Conservation (phyloP, 208 protist species). For the Wallacemonas sp. region DNA sequence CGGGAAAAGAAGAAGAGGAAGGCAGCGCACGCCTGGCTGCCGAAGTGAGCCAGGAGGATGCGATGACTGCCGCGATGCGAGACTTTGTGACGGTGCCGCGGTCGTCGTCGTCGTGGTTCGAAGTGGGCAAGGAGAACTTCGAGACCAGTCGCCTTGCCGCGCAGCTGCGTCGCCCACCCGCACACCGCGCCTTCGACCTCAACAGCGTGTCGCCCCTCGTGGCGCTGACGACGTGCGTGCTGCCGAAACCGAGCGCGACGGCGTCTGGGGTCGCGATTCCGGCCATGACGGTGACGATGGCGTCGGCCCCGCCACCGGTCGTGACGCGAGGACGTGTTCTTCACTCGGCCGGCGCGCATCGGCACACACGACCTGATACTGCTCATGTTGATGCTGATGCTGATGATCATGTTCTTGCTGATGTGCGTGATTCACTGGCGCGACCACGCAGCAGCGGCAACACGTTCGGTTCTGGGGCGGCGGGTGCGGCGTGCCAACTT, state of each 20-base stretch:
- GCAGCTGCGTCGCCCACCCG: constrained; percentile 28
- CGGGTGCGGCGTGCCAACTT: too few species aligned
- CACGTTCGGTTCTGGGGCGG: too few species aligned
- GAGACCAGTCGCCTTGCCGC: constrained; percentile 19
- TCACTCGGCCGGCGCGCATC: too few species aligned
- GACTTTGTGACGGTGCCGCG: constrained; percentile 20
- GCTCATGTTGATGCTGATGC: too few species aligned
- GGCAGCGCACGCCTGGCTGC: too few species aligned
- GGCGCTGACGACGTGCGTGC: constrained; percentile 37
- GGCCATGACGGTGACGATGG: constrained; percentile 11
- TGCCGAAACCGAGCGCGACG: background rate
- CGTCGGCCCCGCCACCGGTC: too few species aligned
- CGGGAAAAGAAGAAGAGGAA: too few species aligned
- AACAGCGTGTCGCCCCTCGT: constrained; percentile 46
- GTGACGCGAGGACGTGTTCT: too few species aligned
- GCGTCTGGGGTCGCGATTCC: constrained; percentile 1
- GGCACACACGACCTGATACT: too few species aligned
- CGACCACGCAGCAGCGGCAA: too few species aligned
- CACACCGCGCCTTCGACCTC: constrained; percentile 43
- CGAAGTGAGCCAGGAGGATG: background rate
- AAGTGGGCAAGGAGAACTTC: constrained; percentile 3
- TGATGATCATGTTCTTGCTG: too few species aligned
- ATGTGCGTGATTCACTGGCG: too few species aligned
- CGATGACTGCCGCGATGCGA: background rate
- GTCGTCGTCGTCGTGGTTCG: constrained; percentile 3